Evolutionary conservation across 495 filamentous ascomycete genomes (phyloP), one percentile per base, ranked within the genome.

Genomic region (Tuber aestivum): DNA sequence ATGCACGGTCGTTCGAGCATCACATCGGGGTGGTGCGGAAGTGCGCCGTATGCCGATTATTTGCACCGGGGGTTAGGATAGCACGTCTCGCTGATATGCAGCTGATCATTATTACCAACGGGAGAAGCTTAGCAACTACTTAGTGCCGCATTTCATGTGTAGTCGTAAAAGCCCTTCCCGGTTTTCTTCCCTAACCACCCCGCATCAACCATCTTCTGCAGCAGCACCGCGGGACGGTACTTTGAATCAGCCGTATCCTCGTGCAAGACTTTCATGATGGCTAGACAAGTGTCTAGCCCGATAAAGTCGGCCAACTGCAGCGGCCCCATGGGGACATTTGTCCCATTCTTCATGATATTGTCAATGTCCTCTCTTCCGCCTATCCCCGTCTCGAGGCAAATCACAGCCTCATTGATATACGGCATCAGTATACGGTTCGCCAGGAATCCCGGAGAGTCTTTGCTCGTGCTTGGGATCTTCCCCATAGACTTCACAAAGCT

Each of bases 351-450:
- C 95, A 99, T 99, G 80, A 97, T 98, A 76, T 87, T 91, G 83
- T 99, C 95, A 75, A 99, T 98, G 78, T 94, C 91, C 75, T 97
- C 93, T 74, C 91, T 91, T 73, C 86, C 86, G 23, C 96, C 95
- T 3, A 99, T 89, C 3, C 93, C 93, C 1, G 95, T 98, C 84
- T 99, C 95, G 10, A 99, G 86, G 84, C 95, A 99, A 75, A 97
- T 97, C 50, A 99, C 87, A 3, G 95, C 95, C 86, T 99, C 95
- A 84, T 99, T 99, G 86, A 99, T 97, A 83, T 99, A 99, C 0
- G 95, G 95, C 95, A 99, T 97, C 77, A 99, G 86, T 71, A 99
- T 98, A 18, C 95, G 88, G 81, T 99, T 99, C 23, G 95, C 96
- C 4, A 99, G 86, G 86, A 99, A 99, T 3, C 95, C 95, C 1